These are phyloP conservation scores for Fusarium robinianum DNA, from an alignment of 2,329 filamentous ascomycete genomes.

Conservation along the genomic window DNA sequence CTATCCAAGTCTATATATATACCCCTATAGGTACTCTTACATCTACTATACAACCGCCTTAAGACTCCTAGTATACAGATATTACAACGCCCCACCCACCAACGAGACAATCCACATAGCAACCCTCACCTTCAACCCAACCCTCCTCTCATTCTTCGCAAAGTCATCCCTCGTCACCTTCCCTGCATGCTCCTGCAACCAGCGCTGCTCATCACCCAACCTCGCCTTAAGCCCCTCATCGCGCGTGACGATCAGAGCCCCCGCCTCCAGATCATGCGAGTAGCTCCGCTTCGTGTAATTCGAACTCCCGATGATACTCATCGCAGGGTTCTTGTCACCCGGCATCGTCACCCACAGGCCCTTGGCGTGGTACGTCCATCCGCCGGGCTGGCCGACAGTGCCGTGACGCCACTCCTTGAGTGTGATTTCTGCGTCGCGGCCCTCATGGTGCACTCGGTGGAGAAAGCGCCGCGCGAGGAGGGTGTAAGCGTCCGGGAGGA, in stretches of 20 bases:
- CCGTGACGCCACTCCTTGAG: conserved; percentile 89
- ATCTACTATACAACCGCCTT: conserved; percentile 22
- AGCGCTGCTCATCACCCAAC: conserved; percentile 78
- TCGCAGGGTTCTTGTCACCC: conserved; percentile 65
- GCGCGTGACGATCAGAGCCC: conserved; percentile 81
- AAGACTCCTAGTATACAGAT: conserved; percentile 6
- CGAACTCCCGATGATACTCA: conserved; percentile 86
- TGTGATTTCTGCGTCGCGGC: conserved; percentile 61
- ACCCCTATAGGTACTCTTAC: conserved; percentile 18
- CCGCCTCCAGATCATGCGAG: conserved; percentile 86
- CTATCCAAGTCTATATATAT: too few relatives aligned
- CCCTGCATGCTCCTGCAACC: conserved; percentile 75
- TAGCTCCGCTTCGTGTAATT: conserved; percentile 98
- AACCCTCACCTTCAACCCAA: conserved; percentile 80
- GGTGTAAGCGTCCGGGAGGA: conserved; percentile 91
- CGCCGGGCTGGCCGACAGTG: conserved; percentile 76
- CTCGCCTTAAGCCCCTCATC: conserved; percentile 72
- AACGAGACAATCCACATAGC: conserved; percentile 93
- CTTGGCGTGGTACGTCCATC: conserved; percentile 98
- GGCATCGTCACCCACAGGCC: conserved; percentile 87
- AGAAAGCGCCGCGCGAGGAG: conserved; percentile 84
- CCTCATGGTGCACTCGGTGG: conserved; percentile 54
- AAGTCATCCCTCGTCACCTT: conserved; percentile 77
- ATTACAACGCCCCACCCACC: conserved; percentile 82
- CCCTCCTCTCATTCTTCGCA: conserved; percentile 77